Conservation (phyloP, 441 rosid species). For the Populus hybrid region DNA sequence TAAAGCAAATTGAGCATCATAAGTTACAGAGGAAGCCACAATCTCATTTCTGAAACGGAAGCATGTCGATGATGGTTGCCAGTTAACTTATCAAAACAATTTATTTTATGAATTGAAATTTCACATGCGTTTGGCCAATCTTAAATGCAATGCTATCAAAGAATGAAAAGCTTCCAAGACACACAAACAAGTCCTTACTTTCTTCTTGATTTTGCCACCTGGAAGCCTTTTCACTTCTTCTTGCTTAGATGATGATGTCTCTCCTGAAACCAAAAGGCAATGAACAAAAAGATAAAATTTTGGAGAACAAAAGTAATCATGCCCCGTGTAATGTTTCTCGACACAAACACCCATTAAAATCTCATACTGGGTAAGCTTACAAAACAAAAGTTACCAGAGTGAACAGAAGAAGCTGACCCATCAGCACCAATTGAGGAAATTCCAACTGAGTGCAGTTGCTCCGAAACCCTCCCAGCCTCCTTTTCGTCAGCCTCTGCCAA, state of each 20-base stretch:
- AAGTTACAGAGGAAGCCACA: not conserved
- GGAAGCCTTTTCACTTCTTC: slow-evolving; percentile 94
- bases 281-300: not conserved
- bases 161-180: not conserved
- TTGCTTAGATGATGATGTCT: slow-evolving; percentile 41
- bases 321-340: not conserved
- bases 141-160: not conserved
- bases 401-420: slow-evolving; percentile 25
- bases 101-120: no score
- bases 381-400: not conserved
- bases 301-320: not conserved
- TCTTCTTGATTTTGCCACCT: slow-evolving; percentile 93
- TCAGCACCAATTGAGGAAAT: slow-evolving; percentile 40
- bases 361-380: not conserved
- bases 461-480: slow-evolving; percentile 47
- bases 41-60: no score
- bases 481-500: slow-evolving; percentile 37
- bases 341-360: not conserved
- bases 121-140: not conserved
- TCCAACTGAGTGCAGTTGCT: slow-evolving; percentile 42
- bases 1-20: not conserved
- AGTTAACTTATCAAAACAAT: not conserved
- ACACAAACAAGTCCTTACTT: slow-evolving; percentile 40
- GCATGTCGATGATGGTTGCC: not conserved
- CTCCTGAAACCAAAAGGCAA: slow-evolving; percentile 26